Conservation (phyloP, 129 eudicot species). For the Apium graveolens region DNA sequence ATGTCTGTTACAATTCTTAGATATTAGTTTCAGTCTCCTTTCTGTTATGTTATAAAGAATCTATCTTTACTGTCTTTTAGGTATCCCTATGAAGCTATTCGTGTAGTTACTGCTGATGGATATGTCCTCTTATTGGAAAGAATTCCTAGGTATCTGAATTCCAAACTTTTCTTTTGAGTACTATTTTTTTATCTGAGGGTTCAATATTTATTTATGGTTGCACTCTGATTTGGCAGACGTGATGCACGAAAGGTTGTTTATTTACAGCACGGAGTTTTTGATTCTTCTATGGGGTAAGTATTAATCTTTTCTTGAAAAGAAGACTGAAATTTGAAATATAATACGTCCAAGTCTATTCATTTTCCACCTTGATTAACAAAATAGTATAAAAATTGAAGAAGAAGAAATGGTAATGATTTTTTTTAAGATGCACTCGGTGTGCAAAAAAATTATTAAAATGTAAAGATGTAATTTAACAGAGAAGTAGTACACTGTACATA, state of each 20-base stretch:
- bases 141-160: constrained; percentile 65
- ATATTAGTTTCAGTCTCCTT: neutral
- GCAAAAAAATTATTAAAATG: neutral
- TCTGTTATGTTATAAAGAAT: neutral
- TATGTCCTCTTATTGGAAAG: constrained; percentile 89
- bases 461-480: neutral
- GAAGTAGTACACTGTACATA: neutral
- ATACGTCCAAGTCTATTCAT: neutral
- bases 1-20: neutral
- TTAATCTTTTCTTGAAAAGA: neutral
- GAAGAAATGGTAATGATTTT: neutral
- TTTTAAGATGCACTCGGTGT: neutral
- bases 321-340: neutral
- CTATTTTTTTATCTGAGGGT: too few relatives aligned
- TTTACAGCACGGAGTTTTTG: constrained; percentile 89
- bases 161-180: neutral
- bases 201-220: neutral
- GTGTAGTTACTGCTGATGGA: constrained; percentile 85
- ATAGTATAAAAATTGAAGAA: neutral
- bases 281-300: constrained; percentile 97
- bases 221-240: constrained; percentile 37
- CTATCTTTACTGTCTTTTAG: constrained; percentile 24
- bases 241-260: constrained; percentile 82
- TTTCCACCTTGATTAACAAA: neutral
- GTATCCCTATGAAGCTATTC: constrained; percentile 92